These are phyloP conservation scores for Chalciporus pseudorubinellus DNA, from an alignment of 768 basidiomycete genomes.

Conservation along the genomic window DNA sequence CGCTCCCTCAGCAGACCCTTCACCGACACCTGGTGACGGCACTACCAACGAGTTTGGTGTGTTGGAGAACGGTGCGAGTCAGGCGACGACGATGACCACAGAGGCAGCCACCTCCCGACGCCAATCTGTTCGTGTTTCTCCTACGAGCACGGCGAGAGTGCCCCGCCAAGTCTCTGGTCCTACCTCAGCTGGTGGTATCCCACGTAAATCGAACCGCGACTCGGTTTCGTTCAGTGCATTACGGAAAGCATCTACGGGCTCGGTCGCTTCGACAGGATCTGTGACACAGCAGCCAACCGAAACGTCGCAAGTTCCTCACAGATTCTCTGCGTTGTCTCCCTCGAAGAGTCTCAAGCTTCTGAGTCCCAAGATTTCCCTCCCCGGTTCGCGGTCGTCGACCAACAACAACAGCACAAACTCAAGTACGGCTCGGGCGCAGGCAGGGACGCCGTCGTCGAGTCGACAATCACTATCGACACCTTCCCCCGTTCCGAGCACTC, in stretches of 20 bases:
- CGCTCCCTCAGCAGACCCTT: conserved; percentile 60
- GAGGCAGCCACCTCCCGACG: conserved; percentile 44
- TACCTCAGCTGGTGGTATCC: conserved; percentile 44
- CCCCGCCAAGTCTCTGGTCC: conserved; percentile 61
- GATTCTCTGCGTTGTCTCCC: conserved; percentile 82
- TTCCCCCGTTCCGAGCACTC: conserved; percentile 72
- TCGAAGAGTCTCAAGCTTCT: conserved; percentile 81
- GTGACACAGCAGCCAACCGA: conserved; percentile 44
- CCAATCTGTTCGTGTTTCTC: conserved; percentile 62
- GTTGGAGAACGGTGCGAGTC: conserved; percentile 57
- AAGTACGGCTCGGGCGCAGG: conserved; percentile 40
- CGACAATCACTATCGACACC: conserved; percentile 79
- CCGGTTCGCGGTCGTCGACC: conserved; percentile 55
- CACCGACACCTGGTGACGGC: conserved; percentile 49
- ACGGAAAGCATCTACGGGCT: conserved; percentile 81
- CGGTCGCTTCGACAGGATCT: conserved; percentile 66
- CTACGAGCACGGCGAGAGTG: conserved; percentile 56
- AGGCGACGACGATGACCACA: conserved; percentile 35
- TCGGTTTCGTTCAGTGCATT: conserved; percentile 75
- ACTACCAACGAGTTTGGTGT: conserved; percentile 79
- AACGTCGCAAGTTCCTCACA: conserved; percentile 47
- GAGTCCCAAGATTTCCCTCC: conserved; percentile 70
- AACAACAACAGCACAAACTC: conserved; percentile 32
- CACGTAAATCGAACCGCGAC: conserved; percentile 72
- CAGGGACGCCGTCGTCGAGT: conserved; percentile 65